Percentiles rank a stretch among this genome's conserved stretches.
Conservation (phyloP, 2,329 filamentous ascomycete genomes). For the Clonostachys rhizophaga region DNA sequence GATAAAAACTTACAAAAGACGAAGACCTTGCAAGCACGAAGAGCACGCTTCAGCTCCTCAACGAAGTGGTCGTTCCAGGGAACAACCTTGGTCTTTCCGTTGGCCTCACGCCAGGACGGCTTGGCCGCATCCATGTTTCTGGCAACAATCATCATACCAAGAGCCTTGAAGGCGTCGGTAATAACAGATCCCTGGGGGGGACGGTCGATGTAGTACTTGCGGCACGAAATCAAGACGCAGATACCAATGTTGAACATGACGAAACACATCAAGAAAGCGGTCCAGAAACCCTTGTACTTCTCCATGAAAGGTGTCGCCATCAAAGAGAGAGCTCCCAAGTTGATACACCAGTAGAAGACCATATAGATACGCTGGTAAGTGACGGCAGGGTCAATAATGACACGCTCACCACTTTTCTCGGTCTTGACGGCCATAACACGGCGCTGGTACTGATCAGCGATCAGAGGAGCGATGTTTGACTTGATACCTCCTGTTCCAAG, state of each 20-base stretch:
- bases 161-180: constrained; percentile 54
- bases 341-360: constrained; percentile 73
- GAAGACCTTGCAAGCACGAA: constrained; percentile 69
- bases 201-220: constrained; percentile 43
- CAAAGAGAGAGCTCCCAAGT: constrained; percentile 64
- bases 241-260: constrained; percentile 60
- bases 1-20: constrained; percentile 36
- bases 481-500: constrained; percentile 67
- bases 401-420: constrained; percentile 45
- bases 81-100: constrained; percentile 33
- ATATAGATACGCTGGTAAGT: constrained; percentile 68
- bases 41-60: constrained; percentile 63
- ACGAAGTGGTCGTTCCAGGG: constrained; percentile 68
- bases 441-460: constrained; percentile 63
- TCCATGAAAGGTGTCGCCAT: constrained; percentile 68
- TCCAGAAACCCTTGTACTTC: constrained; percentile 62
- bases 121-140: constrained; percentile 57
- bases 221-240: constrained; percentile 38
- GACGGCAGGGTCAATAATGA: constrained; percentile 62
- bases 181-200: constrained; percentile 59
- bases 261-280: constrained; percentile 51
- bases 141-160: constrained; percentile 29
- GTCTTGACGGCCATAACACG: constrained; percentile 41
- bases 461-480: constrained; percentile 54
- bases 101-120: constrained; percentile 55